Evolutionary conservation across 208 protist genomes (phyloP).

Genomic region (Trypanosomatidae sp.): DNA sequence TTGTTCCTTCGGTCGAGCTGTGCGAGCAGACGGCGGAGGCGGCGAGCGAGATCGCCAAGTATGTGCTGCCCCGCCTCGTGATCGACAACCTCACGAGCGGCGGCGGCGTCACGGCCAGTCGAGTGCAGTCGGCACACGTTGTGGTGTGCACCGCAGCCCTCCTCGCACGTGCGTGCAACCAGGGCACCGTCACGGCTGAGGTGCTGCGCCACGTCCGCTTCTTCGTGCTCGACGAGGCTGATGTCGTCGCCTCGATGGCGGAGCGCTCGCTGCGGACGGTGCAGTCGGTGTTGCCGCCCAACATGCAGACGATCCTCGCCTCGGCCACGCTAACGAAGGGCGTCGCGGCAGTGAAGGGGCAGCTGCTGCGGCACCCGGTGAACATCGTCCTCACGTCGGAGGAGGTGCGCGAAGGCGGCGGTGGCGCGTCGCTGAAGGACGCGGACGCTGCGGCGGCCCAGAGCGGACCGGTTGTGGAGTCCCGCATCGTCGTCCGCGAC

Average conservation of each 20-base stretch:
- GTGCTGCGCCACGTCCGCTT: conserved; percentile 65
- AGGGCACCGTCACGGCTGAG: conserved; percentile 51
- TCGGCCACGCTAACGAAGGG: conserved; percentile 95
- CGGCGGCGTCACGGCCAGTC: conserved; percentile 51
- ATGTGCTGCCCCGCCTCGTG: conserved; percentile 72
- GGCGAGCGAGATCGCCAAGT: conserved; percentile 64
- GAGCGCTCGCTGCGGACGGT: conserved; percentile 91
- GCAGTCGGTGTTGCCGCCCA: conserved; percentile 78
- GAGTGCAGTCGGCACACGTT: conserved; percentile 74
- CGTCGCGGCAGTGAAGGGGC: conserved; percentile 90
- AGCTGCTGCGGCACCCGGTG: conserved; percentile 94
- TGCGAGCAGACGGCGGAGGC: conserved; percentile 93
- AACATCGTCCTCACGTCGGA: conserved; percentile 88
- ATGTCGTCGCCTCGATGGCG: conserved; percentile 95
- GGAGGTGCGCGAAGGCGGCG: conserved; percentile 45
- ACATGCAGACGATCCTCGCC: conserved; percentile 94
- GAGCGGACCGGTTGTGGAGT: conserved; percentile 62
- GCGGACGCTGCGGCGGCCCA: conserved; percentile 39
- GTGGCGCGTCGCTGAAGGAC: conserved; percentile 38
- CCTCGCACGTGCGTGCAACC: conserved; percentile 64
- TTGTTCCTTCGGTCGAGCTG: conserved; percentile 96
- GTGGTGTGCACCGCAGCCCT: conserved; percentile 83
- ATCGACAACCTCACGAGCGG: conserved; percentile 85
- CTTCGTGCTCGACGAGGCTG: conserved; percentile 96
- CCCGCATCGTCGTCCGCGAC: conserved; percentile 59